phyloP scores from a whole-genome alignment of 1,284 basidiomycete species.

The Apiotrichum domesticum region DNA sequence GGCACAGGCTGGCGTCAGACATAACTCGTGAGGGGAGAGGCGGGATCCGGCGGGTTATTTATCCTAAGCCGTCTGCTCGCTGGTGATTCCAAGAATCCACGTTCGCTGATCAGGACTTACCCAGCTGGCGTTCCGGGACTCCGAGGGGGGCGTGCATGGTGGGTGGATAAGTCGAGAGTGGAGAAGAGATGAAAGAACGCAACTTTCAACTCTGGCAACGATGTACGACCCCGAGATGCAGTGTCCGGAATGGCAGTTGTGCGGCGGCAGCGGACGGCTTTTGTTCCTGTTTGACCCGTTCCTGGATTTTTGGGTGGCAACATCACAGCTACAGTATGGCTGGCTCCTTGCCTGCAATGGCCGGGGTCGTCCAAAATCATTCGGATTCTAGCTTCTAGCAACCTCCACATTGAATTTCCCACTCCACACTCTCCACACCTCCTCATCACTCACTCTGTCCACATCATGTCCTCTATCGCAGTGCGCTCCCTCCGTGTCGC shows the following conservation, averaged over 20 bases:
- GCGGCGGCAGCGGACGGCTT: too few relatives aligned
- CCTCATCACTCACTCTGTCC: too few relatives aligned
- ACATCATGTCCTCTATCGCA: too few relatives aligned
- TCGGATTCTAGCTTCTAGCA: background rate
- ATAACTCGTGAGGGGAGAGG: background rate
- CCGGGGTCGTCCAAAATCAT: background rate
- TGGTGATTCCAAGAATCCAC: background rate
- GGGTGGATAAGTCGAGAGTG: background rate
- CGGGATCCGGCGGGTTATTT: background rate
- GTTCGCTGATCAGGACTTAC: slow-evolving; percentile 20
- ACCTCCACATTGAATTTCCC: background rate
- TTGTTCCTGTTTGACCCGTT: too few relatives aligned
- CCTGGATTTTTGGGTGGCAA: background rate
- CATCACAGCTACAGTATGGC: too few relatives aligned
- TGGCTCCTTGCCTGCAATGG: background rate
- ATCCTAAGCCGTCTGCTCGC: too few relatives aligned
- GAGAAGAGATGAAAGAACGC: background rate
- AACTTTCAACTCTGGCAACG: too few relatives aligned
- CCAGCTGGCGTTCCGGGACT: slow-evolving; percentile 36
- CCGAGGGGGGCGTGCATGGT: slow-evolving; percentile 43
- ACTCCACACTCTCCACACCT: background rate
- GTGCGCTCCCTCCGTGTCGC: background rate
- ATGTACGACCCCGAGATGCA: too few relatives aligned
- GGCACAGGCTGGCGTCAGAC: slow-evolving; percentile 31
- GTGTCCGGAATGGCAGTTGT: too few relatives aligned